Percentiles rank a stretch among this genome's conserved stretches.
phyloP scores from a whole-genome alignment of 2,329 filamentous ascomycete genomes.

The Colletotrichum sp. region DNA sequence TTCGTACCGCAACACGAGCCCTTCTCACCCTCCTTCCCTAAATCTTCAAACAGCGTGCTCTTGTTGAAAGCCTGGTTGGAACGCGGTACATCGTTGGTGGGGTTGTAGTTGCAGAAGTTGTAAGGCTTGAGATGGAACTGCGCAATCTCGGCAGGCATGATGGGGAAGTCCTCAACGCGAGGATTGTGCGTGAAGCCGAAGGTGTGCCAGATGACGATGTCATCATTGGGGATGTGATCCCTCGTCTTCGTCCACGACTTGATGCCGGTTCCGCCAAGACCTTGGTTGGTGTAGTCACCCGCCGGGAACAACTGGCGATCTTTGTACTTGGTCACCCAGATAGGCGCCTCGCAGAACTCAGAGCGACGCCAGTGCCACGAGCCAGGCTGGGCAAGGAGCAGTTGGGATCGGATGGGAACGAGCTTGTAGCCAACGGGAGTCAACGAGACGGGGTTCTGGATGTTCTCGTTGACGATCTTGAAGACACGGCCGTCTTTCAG shows the following conservation, averaged over 20 bases:
- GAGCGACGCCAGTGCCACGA: constrained; percentile 35
- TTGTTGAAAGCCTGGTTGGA: constrained; percentile 47
- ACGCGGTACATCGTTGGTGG: constrained; percentile 53
- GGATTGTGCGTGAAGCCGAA: constrained; percentile 64
- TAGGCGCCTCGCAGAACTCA: constrained; percentile 37
- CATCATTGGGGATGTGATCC: constrained; percentile 53
- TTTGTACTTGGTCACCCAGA: constrained; percentile 39
- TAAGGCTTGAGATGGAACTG: constrained; percentile 53
- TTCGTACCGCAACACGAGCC: neutral
- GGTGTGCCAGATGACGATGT: constrained; percentile 56
- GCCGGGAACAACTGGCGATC: constrained; percentile 41
- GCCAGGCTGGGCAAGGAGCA: constrained; percentile 26
- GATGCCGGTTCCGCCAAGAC: constrained; percentile 31
- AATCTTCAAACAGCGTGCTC: constrained; percentile 25
- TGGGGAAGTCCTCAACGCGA: constrained; percentile 68
- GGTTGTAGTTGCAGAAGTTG: constrained; percentile 58
- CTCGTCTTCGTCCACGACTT: constrained; percentile 53
- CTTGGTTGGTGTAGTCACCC: constrained; percentile 44
- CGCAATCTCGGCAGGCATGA: constrained; percentile 67
- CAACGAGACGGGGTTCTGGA: constrained; percentile 32
- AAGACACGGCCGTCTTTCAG: constrained; percentile 41
- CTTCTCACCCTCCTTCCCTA: neutral
- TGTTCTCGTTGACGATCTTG: constrained; percentile 38
- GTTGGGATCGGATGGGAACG: constrained; percentile 28
- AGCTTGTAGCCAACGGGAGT: constrained; percentile 39